phyloP scores from a whole-genome alignment of 2,329 filamentous ascomycete species.

The Cordyceps militaris region DNA sequence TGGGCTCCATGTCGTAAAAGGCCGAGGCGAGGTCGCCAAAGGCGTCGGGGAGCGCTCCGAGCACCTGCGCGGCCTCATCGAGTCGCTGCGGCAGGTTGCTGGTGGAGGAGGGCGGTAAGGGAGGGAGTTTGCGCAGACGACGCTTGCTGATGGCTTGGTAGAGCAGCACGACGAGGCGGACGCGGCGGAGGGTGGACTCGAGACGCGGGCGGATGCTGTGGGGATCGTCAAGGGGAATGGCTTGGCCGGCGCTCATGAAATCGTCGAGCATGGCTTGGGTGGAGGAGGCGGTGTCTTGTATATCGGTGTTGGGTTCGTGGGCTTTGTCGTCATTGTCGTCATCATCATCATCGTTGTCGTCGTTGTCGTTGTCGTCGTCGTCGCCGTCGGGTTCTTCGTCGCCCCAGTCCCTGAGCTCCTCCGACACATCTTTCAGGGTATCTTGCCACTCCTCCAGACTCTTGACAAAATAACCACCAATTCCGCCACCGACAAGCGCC shows the following conservation, averaged over 20 bases:
- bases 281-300: conserved; percentile 26
- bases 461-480: conserved; percentile 61
- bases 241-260: conserved; percentile 54
- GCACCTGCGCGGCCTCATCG: conserved; percentile 48
- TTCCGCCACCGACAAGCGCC: conserved; percentile 56
- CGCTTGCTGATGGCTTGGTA: conserved; percentile 65
- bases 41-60: conserved; percentile 56
- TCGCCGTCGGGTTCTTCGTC: conserved; percentile 62
- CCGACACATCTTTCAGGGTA: conserved; percentile 71
- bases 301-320: conserved; percentile 36
- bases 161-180: conserved; percentile 61
- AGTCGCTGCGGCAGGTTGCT: conserved; percentile 33
- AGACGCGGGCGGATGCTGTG: conserved; percentile 59
- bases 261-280: conserved; percentile 58
- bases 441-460: conserved; percentile 70
- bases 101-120: conserved; percentile 29
- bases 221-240: conserved; percentile 58
- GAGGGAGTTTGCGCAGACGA: conserved; percentile 53
- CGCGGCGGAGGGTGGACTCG: conserved; percentile 53
- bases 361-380: conserved; percentile 43
- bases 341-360: conserved; percentile 42
- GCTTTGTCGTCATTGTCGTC: conserved; percentile 34
- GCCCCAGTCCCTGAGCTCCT: conserved; percentile 83
- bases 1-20: conserved; percentile 63
- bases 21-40: conserved; percentile 64